phyloP scores from a whole-genome alignment of 2,329 filamentous ascomycete genomes.

The Zalaria obscura region DNA sequence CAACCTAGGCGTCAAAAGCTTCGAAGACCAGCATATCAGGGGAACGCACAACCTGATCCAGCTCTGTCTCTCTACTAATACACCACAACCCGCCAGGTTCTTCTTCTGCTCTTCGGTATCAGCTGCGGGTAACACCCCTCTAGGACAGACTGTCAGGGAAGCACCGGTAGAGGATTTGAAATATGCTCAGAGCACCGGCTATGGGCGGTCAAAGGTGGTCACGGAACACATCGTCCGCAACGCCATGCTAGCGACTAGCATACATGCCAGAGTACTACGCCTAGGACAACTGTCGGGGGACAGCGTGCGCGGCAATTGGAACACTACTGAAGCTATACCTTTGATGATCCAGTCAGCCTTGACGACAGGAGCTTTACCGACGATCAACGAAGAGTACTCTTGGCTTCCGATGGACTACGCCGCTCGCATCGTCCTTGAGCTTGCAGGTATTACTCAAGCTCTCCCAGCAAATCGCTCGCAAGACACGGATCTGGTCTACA shows the following conservation, averaged over 20 bases:
- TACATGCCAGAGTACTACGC: slow-evolving; percentile 15
- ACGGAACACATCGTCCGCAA: slow-evolving; percentile 9
- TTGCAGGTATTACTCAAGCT: slow-evolving; percentile 1
- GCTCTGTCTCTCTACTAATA: slow-evolving; percentile 19
- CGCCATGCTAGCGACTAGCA: slow-evolving; percentile 7
- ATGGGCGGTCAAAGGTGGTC: slow-evolving; percentile 11
- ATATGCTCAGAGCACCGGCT: slow-evolving; percentile 11
- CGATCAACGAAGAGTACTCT: slow-evolving; percentile 21
- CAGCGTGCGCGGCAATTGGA: slow-evolving; percentile 32
- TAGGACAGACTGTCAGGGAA: slow-evolving; percentile 3
- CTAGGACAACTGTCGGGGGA: slow-evolving; percentile 36
- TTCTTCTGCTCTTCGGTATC: slow-evolving; percentile 39
- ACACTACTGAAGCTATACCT: slow-evolving; percentile 34
- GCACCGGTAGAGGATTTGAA: slow-evolving; percentile 6
- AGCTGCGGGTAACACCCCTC: slow-evolving; percentile 13
- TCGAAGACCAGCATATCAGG: slow-evolving; percentile 32
- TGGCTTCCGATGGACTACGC: slow-evolving; percentile 7
- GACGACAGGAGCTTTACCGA: slow-evolving; percentile 33
- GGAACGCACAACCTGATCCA: slow-evolving; percentile 30
- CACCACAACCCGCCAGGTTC: slow-evolving; percentile 19
- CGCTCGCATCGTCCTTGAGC: slow-evolving; percentile 5
- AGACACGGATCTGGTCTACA: slow-evolving; percentile 4
- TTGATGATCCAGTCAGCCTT: slow-evolving; percentile 33
- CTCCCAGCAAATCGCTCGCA: neutral
- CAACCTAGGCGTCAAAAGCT: slow-evolving; percentile 36